phyloP scores from a whole-genome alignment of 108 stramenopile genomes.

The Fragilariopsis cylindrus region DNA sequence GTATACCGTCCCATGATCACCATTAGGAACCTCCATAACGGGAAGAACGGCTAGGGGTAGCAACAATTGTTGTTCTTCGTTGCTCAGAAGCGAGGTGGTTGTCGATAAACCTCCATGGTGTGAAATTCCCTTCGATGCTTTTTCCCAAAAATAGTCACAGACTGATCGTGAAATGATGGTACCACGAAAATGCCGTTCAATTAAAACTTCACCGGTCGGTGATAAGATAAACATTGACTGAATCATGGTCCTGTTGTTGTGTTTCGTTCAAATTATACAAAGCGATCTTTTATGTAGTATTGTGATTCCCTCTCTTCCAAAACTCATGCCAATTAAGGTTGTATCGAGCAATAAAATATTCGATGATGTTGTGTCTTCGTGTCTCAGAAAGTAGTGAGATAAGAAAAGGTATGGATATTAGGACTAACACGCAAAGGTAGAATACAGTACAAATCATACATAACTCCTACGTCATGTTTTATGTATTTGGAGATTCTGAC shows the following conservation, averaged over 20 bases:
- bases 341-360: too few species aligned
- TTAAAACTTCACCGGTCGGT: conserved; percentile 85
- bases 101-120: conserved; percentile 83
- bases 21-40: conserved; percentile 84
- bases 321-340: too few species aligned
- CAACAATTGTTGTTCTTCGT: conserved; percentile 44
- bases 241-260: conserved; percentile 57
- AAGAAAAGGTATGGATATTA: too few species aligned
- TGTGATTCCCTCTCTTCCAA: too few species aligned
- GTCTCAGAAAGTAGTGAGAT: too few species aligned
- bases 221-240: conserved; percentile 88
- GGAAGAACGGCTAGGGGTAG: conserved; percentile 73
- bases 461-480: too few species aligned
- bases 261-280: not conserved
- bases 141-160: conserved; percentile 87
- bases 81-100: conserved; percentile 43
- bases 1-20: conserved; percentile 50
- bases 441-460: too few species aligned
- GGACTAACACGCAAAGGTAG: too few species aligned
- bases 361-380: too few species aligned
- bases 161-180: conserved; percentile 70
- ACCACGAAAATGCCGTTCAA: conserved; percentile 91
- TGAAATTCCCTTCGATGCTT: conserved; percentile 68
- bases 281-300: not conserved
- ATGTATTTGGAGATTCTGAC: too few species aligned